phyloP scores from a whole-genome alignment of 495 filamentous ascomycete genomes.

The Aspergillus egyptiacus region DNA sequence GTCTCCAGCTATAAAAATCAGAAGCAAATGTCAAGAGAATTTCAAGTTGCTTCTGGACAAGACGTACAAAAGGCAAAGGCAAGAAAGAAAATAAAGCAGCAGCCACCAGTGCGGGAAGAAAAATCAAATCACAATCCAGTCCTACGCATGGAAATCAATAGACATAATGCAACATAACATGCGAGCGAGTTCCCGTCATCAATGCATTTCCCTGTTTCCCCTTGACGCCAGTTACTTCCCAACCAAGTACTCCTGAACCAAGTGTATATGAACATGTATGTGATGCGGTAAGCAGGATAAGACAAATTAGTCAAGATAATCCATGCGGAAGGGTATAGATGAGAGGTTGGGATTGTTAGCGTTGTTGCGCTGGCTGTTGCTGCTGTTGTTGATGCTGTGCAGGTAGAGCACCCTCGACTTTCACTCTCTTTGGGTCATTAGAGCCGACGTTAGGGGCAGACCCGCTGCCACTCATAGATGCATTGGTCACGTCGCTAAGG shows the following conservation, averaged over 20 bases:
- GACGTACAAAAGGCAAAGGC: too few relatives aligned
- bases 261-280: too few relatives aligned
- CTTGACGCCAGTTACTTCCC: neutral
- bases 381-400: conserved; percentile 12
- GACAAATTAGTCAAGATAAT: too few relatives aligned
- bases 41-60: too few relatives aligned
- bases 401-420: conserved; percentile 3
- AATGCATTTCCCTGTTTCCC: neutral
- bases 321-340: neutral
- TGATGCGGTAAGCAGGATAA: too few relatives aligned
- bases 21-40: too few relatives aligned
- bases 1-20: too few relatives aligned
- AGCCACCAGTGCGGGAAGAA: too few relatives aligned
- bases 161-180: neutral
- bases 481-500: conserved; percentile 48
- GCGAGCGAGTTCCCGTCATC: neutral
- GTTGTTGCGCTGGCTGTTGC: conserved; percentile 12
- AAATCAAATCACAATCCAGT: neutral
- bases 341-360: neutral
- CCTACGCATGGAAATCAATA: neutral
- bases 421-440: conserved; percentile 34
- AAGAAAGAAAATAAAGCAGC: too few relatives aligned
- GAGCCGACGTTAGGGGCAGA: conserved; percentile 19
- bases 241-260: too few relatives aligned
- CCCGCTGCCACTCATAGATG: conserved; percentile 20